Conservation (phyloP, 2,329 filamentous ascomycete species). For the Penicillium sp. region DNA sequence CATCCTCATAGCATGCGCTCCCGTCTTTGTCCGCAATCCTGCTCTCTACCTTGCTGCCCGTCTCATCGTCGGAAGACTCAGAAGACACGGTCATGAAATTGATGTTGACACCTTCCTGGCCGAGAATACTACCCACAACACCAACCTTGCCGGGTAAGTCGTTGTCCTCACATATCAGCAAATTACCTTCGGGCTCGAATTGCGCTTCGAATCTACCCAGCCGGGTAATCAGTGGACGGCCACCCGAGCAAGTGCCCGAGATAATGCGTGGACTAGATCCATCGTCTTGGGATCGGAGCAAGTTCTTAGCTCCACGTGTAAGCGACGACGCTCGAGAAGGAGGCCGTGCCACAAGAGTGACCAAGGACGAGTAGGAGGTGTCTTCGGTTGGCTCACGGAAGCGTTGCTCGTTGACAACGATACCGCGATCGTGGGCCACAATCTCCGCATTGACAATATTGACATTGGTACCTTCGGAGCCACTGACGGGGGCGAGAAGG, state of each 20-base stretch:
- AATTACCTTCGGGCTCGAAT: slow-evolving; percentile 65
- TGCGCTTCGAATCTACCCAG: slow-evolving; percentile 67
- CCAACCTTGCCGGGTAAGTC: slow-evolving; percentile 79
- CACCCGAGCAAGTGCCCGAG: slow-evolving; percentile 35
- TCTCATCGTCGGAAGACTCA: slow-evolving; percentile 18
- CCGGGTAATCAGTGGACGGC: slow-evolving; percentile 58
- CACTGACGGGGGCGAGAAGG: slow-evolving; percentile 62
- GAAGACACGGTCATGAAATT: slow-evolving; percentile 70
- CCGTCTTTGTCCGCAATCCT: slow-evolving; percentile 4
- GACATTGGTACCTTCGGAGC: slow-evolving; percentile 60
- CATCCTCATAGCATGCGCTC: background rate
- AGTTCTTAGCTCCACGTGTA: slow-evolving; percentile 25
- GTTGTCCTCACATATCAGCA: slow-evolving; percentile 76
- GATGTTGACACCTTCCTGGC: slow-evolving; percentile 68
- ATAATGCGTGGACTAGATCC: slow-evolving; percentile 48
- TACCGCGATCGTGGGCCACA: slow-evolving; percentile 69
- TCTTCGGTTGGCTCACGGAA: slow-evolving; percentile 55
- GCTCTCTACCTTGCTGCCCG: background rate
- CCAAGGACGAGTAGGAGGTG: slow-evolving; percentile 59
- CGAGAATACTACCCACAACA: slow-evolving; percentile 65
- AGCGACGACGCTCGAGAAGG: slow-evolving; percentile 31
- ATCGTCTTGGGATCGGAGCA: background rate
- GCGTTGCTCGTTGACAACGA: slow-evolving; percentile 69
- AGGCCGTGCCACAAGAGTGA: slow-evolving; percentile 58
- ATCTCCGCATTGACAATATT: slow-evolving; percentile 79